Base-by-base conservation (phyloP, 129 eudicot species). In the Helichrysum umbraculigerum region DNA sequence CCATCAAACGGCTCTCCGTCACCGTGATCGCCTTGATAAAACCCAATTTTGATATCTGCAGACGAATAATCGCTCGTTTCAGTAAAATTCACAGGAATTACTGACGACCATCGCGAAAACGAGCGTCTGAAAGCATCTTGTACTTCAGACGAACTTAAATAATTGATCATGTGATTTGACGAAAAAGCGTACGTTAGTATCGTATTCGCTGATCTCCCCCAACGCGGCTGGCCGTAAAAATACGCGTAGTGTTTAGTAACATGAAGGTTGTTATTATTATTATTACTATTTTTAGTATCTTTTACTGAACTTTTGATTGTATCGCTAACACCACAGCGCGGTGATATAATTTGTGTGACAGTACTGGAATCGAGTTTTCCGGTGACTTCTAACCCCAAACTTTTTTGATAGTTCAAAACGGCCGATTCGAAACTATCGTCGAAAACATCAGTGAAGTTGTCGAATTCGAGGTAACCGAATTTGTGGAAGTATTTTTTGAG, bases 1-100 rank as follows among this genome's bases (percentile, higher is more conserved):
- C 98, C 98, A 74, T 93, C 98, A 70, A 93, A 93, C 75, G 96
- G 78, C 76, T 90, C 91, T 1, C 98, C 98, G 77, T 93, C 98
- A 34, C 98, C 98, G 72, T 93, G 98, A 75, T 90, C 89, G 6
- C 98, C 95, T 4, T 20, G 30, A 62, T 85, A 82, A 47, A 91
- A 93, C 9, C 91, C 98, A 58, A 93, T 86, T 73, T 70, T 85
- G 0, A 93, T 77, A 19, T 93, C 92, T 0, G 96, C 92, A 0
- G 59, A 3, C 2, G 67, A 12, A 77, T 88, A 83, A 1, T 71
- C 79, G 3, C 78, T 77, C 0, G 82, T 16, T 68, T 90, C 95
- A 39, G 85, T 82, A 81, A 93, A 93, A 72, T 81, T 88, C 30
- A 93, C 89, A 39, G 98, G 98, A 14, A 93, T 90, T 44, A 87